Conservation (phyloP, 257 asterid genomes). For the Fraxinus excelsior region DNA sequence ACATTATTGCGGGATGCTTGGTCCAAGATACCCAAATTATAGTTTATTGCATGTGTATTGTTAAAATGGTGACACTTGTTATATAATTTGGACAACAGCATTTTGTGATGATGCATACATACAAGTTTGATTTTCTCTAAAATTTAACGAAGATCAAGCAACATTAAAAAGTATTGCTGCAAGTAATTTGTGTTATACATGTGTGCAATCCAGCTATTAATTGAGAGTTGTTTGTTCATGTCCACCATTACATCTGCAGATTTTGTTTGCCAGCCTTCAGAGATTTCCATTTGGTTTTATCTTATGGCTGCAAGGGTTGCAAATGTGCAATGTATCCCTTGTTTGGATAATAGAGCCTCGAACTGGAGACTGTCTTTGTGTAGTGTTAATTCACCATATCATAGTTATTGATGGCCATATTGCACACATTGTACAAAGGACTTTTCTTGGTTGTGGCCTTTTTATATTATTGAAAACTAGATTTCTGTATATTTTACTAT, state of each 20-base stretch:
- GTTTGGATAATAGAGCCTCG: neutral
- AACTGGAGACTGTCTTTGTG: neutral
- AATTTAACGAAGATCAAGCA: neutral
- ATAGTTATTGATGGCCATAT: neutral
- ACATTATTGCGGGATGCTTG: too few species aligned
- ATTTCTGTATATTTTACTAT: neutral
- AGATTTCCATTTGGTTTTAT: neutral
- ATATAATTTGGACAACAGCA: neutral
- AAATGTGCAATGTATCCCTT: neutral
- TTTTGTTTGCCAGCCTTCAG: neutral
- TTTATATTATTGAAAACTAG: neutral
- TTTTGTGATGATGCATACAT: too few species aligned
- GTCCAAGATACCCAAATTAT: too few species aligned
- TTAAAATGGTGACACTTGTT: neutral
- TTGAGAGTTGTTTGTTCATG: neutral
- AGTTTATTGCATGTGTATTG: neutral
- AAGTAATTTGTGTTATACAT: neutral
- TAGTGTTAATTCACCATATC: neutral
- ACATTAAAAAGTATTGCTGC: neutral
- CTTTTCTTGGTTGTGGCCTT: neutral
- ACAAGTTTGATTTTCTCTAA: neutral
- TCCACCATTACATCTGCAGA: neutral
- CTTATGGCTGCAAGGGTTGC: neutral
- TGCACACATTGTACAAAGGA: neutral
- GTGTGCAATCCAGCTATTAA: neutral